phyloP scores from a whole-genome alignment of 2,329 filamentous ascomycete species.

The Nannizziopsis barbatae region DNA sequence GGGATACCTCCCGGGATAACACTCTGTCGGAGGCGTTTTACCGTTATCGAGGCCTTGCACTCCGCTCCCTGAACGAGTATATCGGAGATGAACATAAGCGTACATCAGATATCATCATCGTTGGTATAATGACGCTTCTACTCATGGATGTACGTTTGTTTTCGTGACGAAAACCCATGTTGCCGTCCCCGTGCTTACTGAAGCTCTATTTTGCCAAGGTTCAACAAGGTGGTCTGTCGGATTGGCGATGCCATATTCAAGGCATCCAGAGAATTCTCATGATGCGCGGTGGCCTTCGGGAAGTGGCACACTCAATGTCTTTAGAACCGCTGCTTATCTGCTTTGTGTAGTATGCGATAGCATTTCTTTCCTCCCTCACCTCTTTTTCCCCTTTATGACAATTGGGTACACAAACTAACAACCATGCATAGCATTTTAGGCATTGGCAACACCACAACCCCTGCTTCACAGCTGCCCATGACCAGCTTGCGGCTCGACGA shows the following conservation, averaged over 20 bases:
- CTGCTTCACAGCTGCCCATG: conserved; percentile 24
- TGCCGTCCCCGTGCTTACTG: neutral
- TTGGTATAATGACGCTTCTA: conserved; percentile 25
- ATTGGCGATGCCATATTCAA: conserved; percentile 30
- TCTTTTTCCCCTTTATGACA: too few species aligned
- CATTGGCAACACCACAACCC: conserved; percentile 30
- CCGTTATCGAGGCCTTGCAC: conserved; percentile 23
- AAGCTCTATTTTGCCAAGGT: conserved; percentile 17
- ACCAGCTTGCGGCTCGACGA: conserved; percentile 20
- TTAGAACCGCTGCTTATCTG: conserved; percentile 21
- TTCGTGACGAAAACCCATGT: neutral
- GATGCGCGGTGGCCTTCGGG: conserved; percentile 26
- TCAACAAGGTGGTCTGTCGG: conserved; percentile 23
- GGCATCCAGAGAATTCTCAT: conserved; percentile 25
- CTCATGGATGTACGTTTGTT: conserved; percentile 25
- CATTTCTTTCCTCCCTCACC: too few species aligned
- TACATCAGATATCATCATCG: conserved; percentile 22
- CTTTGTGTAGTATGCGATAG: conserved; percentile 20
- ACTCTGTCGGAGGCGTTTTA: conserved; percentile 22
- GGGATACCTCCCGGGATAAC: conserved; percentile 11
- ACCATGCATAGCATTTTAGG: conserved; percentile 21
- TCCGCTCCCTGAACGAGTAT: conserved; percentile 25
- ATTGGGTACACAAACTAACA: conserved; percentile 10
- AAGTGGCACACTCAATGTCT: conserved; percentile 15
- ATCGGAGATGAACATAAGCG: conserved; percentile 18